Conservation (phyloP, 2,329 filamentous ascomycete genomes). For the Pseudohalonectria lignicola region DNA sequence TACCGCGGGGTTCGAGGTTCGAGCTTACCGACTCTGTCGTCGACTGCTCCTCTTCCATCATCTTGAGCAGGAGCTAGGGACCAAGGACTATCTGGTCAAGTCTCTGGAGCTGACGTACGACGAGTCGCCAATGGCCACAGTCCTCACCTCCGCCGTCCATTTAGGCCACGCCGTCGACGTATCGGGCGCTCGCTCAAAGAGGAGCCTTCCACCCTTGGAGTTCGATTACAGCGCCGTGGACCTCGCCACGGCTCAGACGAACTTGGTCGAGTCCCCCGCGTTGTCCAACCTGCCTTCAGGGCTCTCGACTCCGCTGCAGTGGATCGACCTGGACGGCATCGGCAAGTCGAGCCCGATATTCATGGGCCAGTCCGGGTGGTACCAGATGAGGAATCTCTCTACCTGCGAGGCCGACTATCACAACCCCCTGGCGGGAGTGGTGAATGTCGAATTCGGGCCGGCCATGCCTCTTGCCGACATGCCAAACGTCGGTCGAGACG, state of each 20-base stretch:
- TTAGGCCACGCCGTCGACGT: not conserved
- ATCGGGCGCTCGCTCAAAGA: not conserved
- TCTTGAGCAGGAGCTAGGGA: constrained; percentile 12
- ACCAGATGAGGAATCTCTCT: constrained; percentile 8
- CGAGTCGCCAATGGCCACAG: not conserved
- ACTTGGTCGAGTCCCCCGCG: too few relatives aligned
- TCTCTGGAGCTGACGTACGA: constrained; percentile 8
- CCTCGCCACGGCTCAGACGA: not conserved
- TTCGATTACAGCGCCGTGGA: not conserved
- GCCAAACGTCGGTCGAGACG: not conserved
- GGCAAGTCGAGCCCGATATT: constrained; percentile 11
- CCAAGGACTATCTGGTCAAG: constrained; percentile 10
- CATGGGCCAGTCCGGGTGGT: constrained; percentile 5
- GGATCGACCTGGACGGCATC: constrained; percentile 15
- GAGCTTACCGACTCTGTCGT: constrained; percentile 17
- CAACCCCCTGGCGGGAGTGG: not conserved
- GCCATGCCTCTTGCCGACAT: not conserved
- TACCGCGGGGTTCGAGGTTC: constrained; percentile 17
- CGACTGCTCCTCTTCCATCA: constrained; percentile 23
- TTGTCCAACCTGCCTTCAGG: not conserved
- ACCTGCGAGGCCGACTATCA: not conserved
- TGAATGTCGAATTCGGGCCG: not conserved
- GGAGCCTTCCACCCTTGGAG: not conserved
- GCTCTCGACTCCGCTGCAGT: constrained; percentile 3
- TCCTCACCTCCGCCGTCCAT: not conserved